Base-by-base conservation (phyloP, 179 eudicot species). In the Vitellaria paradoxa region DNA sequence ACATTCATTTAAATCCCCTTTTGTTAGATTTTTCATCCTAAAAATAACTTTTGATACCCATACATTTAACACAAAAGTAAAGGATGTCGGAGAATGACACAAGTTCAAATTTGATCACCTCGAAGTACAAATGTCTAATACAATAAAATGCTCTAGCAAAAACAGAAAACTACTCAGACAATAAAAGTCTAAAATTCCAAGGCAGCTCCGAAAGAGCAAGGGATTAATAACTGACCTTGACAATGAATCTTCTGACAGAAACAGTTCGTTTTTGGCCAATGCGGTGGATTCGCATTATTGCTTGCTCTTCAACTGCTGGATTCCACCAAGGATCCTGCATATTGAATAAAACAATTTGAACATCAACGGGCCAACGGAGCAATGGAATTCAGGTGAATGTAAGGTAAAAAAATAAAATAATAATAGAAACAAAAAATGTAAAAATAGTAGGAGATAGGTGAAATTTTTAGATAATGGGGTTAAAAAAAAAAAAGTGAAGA, bases 321-420 rank as follows among this genome's bases (percentile, higher is more conserved):
- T 89, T 89, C 94, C 94, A 88, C 94, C 91, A 90, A n/a, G 92
- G 94, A 82, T 88, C 92, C 94, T 90, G 50, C 46, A 74, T 21
- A 30, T 56, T 55, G 45, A 37, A 57, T 62, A 7, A 47, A 70
- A 64, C 3, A 65, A 26, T 69, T 55, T 24, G 69, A 68, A 46
- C 24, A 76, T 68, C 71, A 55, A 70, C 9, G 65, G 65, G 47
- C 59, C 0, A 37, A 46, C 15, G 7, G 37, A 40, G 56, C 20
- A 47, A 24, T 15, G 13, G 17, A 47, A 47, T 30, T 30, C 2
- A 30, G 37, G 37, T 30, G 37, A 30, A 30, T 30, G 2, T 1
- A 30, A 30, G 37, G 37, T 30, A 57, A 64, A 0, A 40, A 24
- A 21, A n/a, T n/a, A 2, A 3, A 3, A 60, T 7, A 65, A 20